phyloP scores from a whole-genome alignment of 2,329 filamentous ascomycete genomes.

The Stagonosporopsis tanaceti region DNA sequence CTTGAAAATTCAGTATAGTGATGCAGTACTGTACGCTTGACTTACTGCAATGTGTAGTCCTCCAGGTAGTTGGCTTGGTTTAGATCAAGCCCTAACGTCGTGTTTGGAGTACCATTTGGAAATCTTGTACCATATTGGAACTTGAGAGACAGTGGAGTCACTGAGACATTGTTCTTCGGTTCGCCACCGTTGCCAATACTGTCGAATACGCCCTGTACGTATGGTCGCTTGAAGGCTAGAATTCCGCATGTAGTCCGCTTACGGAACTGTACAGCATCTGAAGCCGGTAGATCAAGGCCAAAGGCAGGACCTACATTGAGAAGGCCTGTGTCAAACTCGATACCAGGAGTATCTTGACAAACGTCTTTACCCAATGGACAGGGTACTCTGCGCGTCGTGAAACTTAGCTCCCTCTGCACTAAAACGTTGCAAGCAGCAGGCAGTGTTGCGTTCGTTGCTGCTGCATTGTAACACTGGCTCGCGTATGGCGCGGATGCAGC shows the following conservation, averaged over 20 bases:
- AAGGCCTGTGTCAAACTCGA: slow-evolving; percentile 22
- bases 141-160: not conserved
- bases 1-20: not conserved
- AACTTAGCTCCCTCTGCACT: slow-evolving; percentile 1
- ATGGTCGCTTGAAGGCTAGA: slow-evolving; percentile 4
- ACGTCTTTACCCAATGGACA: slow-evolving; percentile 21
- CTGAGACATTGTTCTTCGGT: not conserved
- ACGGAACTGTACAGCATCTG: slow-evolving; percentile 9
- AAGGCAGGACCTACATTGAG: slow-evolving; percentile 21
- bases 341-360: not conserved
- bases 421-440: slow-evolving; percentile 3
- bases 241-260: slow-evolving; percentile 14
- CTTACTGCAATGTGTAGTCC: slow-evolving; percentile 6
- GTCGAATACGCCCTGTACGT: slow-evolving; percentile 1
- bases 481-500: slow-evolving; percentile 14
- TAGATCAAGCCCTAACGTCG: not conserved
- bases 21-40: not conserved
- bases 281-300: slow-evolving; percentile 13
- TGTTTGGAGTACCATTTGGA: not conserved
- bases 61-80: slow-evolving; percentile 1
- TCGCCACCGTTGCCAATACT: not conserved
- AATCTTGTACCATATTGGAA: slow-evolving; percentile 9
- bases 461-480: slow-evolving; percentile 16
- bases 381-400: not conserved
- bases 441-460: not conserved